Percentiles rank a stretch among this genome's conserved stretches.
Conservation (phyloP, 495 filamentous ascomycete species). For the Penicillium simplicissimum region DNA sequence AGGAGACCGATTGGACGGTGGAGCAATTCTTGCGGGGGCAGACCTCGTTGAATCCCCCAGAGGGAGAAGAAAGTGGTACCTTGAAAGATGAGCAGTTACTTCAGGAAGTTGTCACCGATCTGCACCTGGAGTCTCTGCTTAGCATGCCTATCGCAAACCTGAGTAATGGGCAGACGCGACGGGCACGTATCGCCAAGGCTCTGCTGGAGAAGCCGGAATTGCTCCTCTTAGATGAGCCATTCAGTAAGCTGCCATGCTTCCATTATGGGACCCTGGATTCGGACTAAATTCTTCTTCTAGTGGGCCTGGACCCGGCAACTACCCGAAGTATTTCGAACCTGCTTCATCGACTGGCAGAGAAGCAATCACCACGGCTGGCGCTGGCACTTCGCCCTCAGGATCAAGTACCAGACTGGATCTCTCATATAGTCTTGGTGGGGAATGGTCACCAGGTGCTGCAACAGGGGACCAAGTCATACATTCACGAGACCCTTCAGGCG, state of each 20-base stretch:
- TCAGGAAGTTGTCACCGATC: constrained; percentile 59
- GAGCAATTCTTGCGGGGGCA: constrained; percentile 75
- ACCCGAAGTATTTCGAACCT: constrained; percentile 66
- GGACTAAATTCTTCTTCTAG: constrained; percentile 25
- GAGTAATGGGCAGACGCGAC: constrained; percentile 88
- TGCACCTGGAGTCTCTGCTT: constrained; percentile 65
- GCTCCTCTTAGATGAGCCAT: constrained; percentile 88
- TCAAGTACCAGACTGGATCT: constrained; percentile 84
- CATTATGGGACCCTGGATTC: neutral
- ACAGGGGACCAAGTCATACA: constrained; percentile 28
- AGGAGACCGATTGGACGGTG: constrained; percentile 85
- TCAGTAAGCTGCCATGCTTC: constrained; percentile 57
- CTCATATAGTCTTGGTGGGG: constrained; percentile 70
- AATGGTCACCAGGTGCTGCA: constrained; percentile 57
- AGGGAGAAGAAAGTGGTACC: constrained; percentile 50
- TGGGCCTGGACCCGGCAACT: constrained; percentile 90
- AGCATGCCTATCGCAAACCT: constrained; percentile 81
- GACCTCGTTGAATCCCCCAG: constrained; percentile 70
- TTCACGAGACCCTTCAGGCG: constrained; percentile 23
- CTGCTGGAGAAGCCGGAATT: constrained; percentile 77
- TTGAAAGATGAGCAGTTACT: constrained; percentile 50
- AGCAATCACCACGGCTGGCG: constrained; percentile 67
- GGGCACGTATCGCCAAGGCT: constrained; percentile 84
- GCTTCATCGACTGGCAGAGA: constrained; percentile 62
- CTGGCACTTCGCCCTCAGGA: constrained; percentile 83